Conservation (phyloP, 805 yeast species). For the Ogataea sp. region DNA sequence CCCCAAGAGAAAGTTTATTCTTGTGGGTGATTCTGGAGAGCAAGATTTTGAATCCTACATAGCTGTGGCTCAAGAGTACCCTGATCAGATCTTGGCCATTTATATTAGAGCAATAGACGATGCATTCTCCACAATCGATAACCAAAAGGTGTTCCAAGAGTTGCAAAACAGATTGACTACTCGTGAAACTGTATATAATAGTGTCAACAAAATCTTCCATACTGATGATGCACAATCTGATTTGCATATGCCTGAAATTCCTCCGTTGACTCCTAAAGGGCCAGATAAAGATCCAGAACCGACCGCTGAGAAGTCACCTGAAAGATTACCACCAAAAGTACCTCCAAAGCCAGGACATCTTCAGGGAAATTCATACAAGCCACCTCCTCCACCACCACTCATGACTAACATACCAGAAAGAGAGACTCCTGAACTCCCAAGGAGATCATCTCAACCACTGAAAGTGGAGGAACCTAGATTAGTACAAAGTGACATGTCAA, state of each 20-base stretch:
- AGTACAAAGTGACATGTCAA: too few relatives aligned
- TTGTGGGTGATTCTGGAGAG: conserved; percentile 96
- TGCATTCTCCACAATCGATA: conserved; percentile 54
- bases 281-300: too few relatives aligned
- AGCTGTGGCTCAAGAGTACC: conserved; percentile 53
- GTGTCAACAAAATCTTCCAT: neutral
- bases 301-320: too few relatives aligned
- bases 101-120: conserved; percentile 71
- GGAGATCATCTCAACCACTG: too few relatives aligned
- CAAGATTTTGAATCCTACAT: conserved; percentile 88
- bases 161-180: conserved; percentile 9
- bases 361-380: neutral
- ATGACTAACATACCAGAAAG: neutral
- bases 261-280: too few relatives aligned
- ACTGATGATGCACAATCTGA: neutral
- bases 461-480: too few relatives aligned
- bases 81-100: conserved; percentile 61
- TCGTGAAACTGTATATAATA: conserved; percentile 4
- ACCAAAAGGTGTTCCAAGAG: conserved; percentile 18
- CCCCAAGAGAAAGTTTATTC: conserved; percentile 66
- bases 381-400: neutral
- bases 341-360: conserved; percentile 1
- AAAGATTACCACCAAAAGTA: neutral
- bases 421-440: too few relatives aligned
- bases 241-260: neutral